Evolutionary conservation across 2,329 filamentous ascomycete genomes (phyloP).

Genomic region (Teratosphaeria viscida): DNA sequence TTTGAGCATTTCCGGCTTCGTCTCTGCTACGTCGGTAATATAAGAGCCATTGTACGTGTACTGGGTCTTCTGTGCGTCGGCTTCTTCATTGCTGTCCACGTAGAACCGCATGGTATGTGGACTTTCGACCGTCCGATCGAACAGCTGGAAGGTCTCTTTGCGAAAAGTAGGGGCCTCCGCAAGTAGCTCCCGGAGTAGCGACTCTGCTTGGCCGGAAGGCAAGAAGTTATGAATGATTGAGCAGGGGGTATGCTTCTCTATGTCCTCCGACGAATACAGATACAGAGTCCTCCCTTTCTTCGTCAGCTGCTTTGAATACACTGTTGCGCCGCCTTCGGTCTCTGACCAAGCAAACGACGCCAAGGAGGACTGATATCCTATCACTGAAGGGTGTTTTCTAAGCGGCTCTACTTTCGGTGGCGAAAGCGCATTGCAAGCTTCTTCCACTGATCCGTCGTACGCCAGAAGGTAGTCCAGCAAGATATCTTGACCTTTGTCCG

Average conservation of each 20-base stretch:
- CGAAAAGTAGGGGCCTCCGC: conserved; percentile 61
- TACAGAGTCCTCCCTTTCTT: conserved; percentile 75
- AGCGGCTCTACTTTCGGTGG: conserved; percentile 12
- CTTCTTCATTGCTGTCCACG: conserved; percentile 62
- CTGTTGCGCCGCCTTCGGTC: background rate
- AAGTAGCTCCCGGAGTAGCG: conserved; percentile 64
- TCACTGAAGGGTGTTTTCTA: conserved; percentile 22
- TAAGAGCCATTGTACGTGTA: conserved; percentile 78
- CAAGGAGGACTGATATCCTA: conserved; percentile 36
- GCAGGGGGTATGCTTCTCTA: conserved; percentile 77
- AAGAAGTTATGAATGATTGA: conserved; percentile 90
- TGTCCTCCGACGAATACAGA: conserved; percentile 69
- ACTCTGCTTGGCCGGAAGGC: conserved; percentile 57
- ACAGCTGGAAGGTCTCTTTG: conserved; percentile 68
- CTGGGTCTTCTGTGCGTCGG: conserved; percentile 59
- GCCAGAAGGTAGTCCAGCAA: conserved; percentile 71
- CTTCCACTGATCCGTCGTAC: conserved; percentile 64
- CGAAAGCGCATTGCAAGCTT: conserved; percentile 49
- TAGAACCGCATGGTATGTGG: conserved; percentile 80
- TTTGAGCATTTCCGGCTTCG: conserved; percentile 62
- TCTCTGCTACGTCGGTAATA: conserved; percentile 63
- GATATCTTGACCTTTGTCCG: conserved; percentile 50
- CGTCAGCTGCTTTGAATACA: conserved; percentile 39
- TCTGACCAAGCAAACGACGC: conserved; percentile 10
- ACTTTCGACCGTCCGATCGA: conserved; percentile 75